A percentile compares a stretch with the other conserved stretches of the same genome.
phyloP scores from a whole-genome alignment of 1,284 basidiomycete species.

The Boletus putidus region DNA sequence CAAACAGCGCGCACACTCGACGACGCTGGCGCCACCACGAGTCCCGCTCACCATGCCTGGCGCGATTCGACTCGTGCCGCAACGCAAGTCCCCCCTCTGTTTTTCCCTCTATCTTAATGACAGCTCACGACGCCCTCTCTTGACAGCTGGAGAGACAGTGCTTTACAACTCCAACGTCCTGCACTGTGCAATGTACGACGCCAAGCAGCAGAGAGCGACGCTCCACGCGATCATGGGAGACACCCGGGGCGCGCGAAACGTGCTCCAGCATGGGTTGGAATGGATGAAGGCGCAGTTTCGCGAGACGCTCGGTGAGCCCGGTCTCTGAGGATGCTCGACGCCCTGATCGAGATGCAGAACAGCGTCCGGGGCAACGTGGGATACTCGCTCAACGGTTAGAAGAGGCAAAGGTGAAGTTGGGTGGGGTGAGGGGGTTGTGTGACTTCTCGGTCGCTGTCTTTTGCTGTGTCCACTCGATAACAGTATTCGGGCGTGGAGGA shows the following conservation, averaged over 20 bases:
- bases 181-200: constrained; percentile 69
- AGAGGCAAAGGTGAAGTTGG: neutral
- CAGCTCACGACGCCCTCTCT: neutral
- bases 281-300: constrained; percentile 71
- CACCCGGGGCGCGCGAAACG: constrained; percentile 65
- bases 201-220: constrained; percentile 58
- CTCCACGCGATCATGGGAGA: constrained; percentile 76
- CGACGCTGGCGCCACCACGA: constrained; percentile 52
- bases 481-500: neutral
- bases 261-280: constrained; percentile 75
- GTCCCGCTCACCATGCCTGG: constrained; percentile 73
- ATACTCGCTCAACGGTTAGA: constrained; percentile 49
- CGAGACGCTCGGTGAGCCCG: constrained; percentile 47
- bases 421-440: too few relatives aligned
- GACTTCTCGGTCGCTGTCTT: neutral
- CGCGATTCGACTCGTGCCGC: constrained; percentile 56
- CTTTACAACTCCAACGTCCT: constrained; percentile 85
- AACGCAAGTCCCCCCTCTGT: constrained; percentile 45
- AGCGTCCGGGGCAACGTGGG: constrained; percentile 44
- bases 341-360: constrained; percentile 59
- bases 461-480: neutral
- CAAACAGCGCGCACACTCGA: constrained; percentile 60
- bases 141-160: constrained; percentile 67
- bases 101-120: neutral
- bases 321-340: constrained; percentile 59